phyloP scores from a whole-genome alignment of 2,329 filamentous ascomycete species.

The Coniochaeta hoffmannii region DNA sequence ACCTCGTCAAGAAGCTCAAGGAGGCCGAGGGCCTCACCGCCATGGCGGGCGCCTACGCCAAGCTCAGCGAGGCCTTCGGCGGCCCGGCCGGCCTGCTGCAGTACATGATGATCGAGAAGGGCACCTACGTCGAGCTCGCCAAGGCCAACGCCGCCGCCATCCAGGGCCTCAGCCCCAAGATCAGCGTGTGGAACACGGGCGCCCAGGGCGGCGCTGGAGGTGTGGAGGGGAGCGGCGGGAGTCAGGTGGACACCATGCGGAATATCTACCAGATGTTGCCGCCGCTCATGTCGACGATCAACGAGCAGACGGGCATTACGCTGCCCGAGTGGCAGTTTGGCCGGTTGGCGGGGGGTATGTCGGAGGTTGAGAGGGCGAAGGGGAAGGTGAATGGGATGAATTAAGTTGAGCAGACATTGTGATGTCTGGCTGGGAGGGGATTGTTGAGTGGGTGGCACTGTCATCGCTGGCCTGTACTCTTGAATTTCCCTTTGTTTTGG shows the following conservation, averaged over 20 bases:
- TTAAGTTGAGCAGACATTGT: neutral
- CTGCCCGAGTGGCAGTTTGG: slow-evolving; percentile 72
- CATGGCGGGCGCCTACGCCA: slow-evolving; percentile 74
- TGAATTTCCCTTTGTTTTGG: neutral
- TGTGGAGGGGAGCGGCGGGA: slow-evolving; percentile 27
- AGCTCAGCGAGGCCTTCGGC: slow-evolving; percentile 65
- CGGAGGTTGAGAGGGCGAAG: slow-evolving; percentile 26
- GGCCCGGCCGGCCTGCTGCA: slow-evolving; percentile 72
- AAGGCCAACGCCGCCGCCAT: slow-evolving; percentile 71
- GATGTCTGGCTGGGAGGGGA: too few species aligned
- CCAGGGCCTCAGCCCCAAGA: slow-evolving; percentile 76
- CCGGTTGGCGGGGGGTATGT: slow-evolving; percentile 28
- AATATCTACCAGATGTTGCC: slow-evolving; percentile 82
- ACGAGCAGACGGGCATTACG: slow-evolving; percentile 79
- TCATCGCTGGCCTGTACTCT: neutral
- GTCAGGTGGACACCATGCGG: slow-evolving; percentile 57
- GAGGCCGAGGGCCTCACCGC: slow-evolving; percentile 71
- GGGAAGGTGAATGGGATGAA: slow-evolving; percentile 29
- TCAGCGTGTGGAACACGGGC: slow-evolving; percentile 84
- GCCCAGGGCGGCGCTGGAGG: slow-evolving; percentile 32
- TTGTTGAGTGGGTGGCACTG: neutral
- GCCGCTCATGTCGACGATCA: slow-evolving; percentile 75
- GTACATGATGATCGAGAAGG: slow-evolving; percentile 82
- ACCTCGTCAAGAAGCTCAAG: slow-evolving; percentile 49
- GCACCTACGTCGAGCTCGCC: slow-evolving; percentile 70